These are phyloP conservation scores for Nyssa sinensis DNA, from an alignment of 148 eudicot species.

Conservation along the genomic window DNA sequence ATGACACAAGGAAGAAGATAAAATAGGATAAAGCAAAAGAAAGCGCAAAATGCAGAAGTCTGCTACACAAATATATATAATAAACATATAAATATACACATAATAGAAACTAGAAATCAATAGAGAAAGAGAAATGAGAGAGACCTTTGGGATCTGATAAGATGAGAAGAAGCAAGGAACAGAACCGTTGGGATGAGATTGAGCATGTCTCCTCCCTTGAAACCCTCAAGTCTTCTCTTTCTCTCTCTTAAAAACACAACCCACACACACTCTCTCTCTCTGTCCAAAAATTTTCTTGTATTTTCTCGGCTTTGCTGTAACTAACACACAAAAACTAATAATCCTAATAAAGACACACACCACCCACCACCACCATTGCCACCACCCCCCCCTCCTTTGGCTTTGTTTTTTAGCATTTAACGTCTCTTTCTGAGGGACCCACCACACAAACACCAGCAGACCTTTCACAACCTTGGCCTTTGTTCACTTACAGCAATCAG, in stretches of 20 bases:
- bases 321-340: neutral
- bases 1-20: neutral
- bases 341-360: conserved; percentile 15
- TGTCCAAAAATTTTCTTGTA: conserved; percentile 3
- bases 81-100: conserved; percentile 1
- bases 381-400: neutral
- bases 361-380: conserved; percentile 10
- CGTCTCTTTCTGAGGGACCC: conserved; percentile 1
- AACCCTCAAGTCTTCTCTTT: conserved; percentile 29
- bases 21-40: neutral
- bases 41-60: too few relatives aligned
- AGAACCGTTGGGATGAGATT: conserved; percentile 56
- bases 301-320: neutral
- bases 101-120: neutral
- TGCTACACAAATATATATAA: neutral
- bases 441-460: neutral
- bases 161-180: conserved; percentile 47
- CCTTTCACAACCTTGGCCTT: neutral
- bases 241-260: too few relatives aligned
- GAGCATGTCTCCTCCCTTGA: conserved; percentile 59
- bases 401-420: neutral
- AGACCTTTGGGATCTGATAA: conserved; percentile 44
- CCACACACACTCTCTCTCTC: too few relatives aligned
- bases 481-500: neutral
- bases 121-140: conserved; percentile 13